These are phyloP conservation scores for Diaporthe sp. DNA, from an alignment of 2,329 filamentous ascomycete species.

Conservation along the genomic window DNA sequence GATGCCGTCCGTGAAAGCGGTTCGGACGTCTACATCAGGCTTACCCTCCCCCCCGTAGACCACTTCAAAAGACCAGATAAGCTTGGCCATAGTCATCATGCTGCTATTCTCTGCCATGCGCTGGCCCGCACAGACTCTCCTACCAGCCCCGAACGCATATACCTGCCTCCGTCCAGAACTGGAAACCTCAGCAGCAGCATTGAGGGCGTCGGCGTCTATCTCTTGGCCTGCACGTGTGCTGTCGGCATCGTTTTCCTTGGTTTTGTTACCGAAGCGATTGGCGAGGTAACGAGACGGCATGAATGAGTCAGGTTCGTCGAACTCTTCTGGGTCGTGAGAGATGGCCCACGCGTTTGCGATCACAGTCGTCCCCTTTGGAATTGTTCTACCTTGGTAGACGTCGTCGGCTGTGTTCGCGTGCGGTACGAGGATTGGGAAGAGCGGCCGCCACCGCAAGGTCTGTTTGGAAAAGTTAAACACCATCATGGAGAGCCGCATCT, in stretches of 20 bases:
- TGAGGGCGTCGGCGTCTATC: neutral
- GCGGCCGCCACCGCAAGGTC: conserved; percentile 37
- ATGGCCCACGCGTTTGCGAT: conserved; percentile 36
- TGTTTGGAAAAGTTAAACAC: neutral
- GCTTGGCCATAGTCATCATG: conserved; percentile 30
- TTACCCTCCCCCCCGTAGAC: conserved; percentile 1
- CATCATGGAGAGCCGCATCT: too few species aligned
- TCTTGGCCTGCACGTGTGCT: neutral
- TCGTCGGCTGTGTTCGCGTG: conserved; percentile 37
- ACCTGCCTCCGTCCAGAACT: conserved; percentile 15
- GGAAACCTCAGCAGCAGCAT: conserved; percentile 1
- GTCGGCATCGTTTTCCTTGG: neutral
- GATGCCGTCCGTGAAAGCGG: conserved; percentile 5
- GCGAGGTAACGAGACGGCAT: conserved; percentile 35
- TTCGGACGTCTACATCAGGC: conserved; percentile 14
- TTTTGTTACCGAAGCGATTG: conserved; percentile 31
- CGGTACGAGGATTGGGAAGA: conserved; percentile 32
- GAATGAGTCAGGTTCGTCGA: conserved; percentile 35
- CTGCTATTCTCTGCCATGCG: conserved; percentile 27
- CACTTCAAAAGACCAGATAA: conserved; percentile 33
- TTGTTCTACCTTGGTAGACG: conserved; percentile 31
- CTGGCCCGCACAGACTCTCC: conserved; percentile 27
- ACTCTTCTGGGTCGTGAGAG: conserved; percentile 33
- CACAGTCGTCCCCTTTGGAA: conserved; percentile 35
- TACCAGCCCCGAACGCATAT: conserved; percentile 30